Evolutionary conservation across 345 rosid species (phyloP), one percentile per base, ranked within the genome.

Genomic region (Durio zibethinus): DNA sequence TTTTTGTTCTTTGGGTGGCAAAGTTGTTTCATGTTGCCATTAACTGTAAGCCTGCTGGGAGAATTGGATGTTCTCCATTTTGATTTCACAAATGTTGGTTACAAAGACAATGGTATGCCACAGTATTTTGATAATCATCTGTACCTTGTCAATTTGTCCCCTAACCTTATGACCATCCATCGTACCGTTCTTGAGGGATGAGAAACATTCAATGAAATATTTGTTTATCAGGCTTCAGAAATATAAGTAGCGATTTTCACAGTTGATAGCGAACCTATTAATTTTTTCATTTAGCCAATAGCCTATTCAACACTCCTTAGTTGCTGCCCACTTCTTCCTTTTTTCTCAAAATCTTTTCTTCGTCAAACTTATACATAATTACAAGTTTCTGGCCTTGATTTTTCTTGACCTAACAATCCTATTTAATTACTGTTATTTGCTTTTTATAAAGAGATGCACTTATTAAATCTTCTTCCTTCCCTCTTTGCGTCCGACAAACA

Each of bases 331-430:
- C 79, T 66, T 18, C 61, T 35, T 36, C 38, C 43, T 48, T 3
- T 29, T 38, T n/a, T 10, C 16, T 10, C 16, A 5, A 15, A 33
- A 33, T 33, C 0, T 31, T 16, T 36, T 52, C 47, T 12, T 72
- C 3, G 76, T 54, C 76, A 54, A 56, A 56, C 33, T 23, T 21
- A 21, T 54, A 33, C 10, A 10, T 18, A 53, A 73, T 36, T 72
- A 6, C 4, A 5, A 35, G n/a, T 11, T 35, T 43, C 75, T 36
- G 75, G 77, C 65, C 50, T 68, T 61, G 1, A 33, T 79, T 75
- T 33, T 69, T 38, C 65, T 56, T 69, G 57, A 84, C 83, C 81
- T 74, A 81, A 69, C 81, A 29, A 70, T 7, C 21, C 27, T 4
- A 4, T 27, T 4, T 20, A 5, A 6, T 52, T 20, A 50, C 20